phyloP scores from a whole-genome alignment of 2,329 filamentous ascomycete genomes.

The Cladophialophora exuberans region DNA sequence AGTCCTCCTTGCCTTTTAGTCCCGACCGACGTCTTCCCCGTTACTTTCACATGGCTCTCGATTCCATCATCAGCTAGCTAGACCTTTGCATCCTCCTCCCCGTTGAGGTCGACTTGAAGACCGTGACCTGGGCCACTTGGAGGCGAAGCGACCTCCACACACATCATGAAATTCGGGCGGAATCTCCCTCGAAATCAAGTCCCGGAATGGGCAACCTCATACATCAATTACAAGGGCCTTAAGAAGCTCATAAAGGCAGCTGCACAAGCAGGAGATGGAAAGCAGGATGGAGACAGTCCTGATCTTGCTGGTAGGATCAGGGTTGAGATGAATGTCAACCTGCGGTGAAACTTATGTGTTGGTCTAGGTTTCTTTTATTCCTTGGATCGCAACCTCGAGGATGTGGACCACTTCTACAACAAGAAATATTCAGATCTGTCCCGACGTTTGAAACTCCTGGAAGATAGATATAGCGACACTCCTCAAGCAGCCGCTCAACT shows the following conservation, averaged over 20 bases:
- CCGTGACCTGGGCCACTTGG: neutral
- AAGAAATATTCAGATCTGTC: slow-evolving; percentile 87
- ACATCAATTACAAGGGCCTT: slow-evolving; percentile 60
- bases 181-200: slow-evolving; percentile 54
- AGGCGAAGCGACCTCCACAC: neutral
- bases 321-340: slow-evolving; percentile 34
- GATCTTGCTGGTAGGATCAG: slow-evolving; percentile 82
- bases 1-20: slow-evolving; percentile 20
- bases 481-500: slow-evolving; percentile 71
- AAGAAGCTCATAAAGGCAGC: slow-evolving; percentile 92
- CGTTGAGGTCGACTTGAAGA: neutral
- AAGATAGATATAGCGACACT: slow-evolving; percentile 81
- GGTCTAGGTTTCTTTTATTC: slow-evolving; percentile 89
- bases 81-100: neutral
- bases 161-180: slow-evolving; percentile 55
- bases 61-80: slow-evolving; percentile 2
- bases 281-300: slow-evolving; percentile 68
- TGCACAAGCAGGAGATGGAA: slow-evolving; percentile 66
- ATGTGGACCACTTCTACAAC: slow-evolving; percentile 96
- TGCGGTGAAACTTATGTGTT: slow-evolving; percentile 24
- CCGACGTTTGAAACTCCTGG: slow-evolving; percentile 80
- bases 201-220: slow-evolving; percentile 54
- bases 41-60: slow-evolving; percentile 4
- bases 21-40: neutral
- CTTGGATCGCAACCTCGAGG: slow-evolving; percentile 94